Percentiles rank a stretch among this genome's conserved stretches.
These are phyloP conservation scores for Monosporascus ibericus DNA, from an alignment of 2,329 filamentous ascomycete genomes.

Conservation along the genomic window DNA sequence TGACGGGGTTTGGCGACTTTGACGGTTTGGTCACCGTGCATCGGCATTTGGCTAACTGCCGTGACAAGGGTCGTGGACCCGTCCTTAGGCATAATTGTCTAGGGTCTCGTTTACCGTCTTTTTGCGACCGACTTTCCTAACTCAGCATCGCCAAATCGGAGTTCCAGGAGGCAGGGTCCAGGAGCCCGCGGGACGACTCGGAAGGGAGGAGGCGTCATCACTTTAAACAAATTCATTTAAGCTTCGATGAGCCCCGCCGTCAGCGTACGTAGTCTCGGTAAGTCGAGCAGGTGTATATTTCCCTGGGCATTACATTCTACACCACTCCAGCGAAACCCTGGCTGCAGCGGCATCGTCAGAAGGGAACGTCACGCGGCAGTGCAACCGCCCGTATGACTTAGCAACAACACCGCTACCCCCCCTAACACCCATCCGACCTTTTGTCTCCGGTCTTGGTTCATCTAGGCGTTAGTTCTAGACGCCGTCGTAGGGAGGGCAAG, in stretches of 20 bases:
- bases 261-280: neutral
- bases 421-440: neutral
- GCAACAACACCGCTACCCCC: neutral
- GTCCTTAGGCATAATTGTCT: neutral
- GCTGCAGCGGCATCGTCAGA: neutral
- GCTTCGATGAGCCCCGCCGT: neutral
- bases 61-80: neutral
- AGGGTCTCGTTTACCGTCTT: neutral
- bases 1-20: constrained; percentile 13
- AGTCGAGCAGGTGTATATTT: neutral
- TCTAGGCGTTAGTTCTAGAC: neutral
- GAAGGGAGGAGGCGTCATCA: neutral
- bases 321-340: neutral
- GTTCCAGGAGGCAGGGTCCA: neutral
- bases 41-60: neutral
- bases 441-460: neutral
- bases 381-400: neutral
- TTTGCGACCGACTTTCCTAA: neutral
- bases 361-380: neutral
- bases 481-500: neutral
- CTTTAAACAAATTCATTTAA: neutral
- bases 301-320: neutral
- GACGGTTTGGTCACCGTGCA: neutral
- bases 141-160: neutral
- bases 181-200: neutral